These are phyloP conservation scores for Porphyrellus cyaneotinctus DNA, from an alignment of 768 basidiomycete species.

Conservation along the genomic window DNA sequence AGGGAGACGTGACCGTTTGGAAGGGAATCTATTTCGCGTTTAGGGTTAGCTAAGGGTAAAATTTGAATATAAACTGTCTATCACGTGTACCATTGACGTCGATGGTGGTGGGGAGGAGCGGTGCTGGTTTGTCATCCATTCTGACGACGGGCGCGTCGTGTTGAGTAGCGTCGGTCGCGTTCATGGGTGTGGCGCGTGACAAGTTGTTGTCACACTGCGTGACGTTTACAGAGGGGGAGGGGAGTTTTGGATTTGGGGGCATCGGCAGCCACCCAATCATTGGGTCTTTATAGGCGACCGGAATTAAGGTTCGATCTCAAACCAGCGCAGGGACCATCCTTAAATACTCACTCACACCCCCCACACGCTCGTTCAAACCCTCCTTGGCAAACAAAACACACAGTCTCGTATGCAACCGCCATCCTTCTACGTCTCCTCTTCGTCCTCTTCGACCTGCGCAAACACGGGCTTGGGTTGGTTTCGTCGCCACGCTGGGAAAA, in stretches of 20 bases:
- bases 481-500: conserved; percentile 74
- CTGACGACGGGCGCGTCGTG: conserved; percentile 29
- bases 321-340: conserved; percentile 70
- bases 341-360: conserved; percentile 36
- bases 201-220: conserved; percentile 57
- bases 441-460: conserved; percentile 51
- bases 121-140: conserved; percentile 28
- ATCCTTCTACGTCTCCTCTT: conserved; percentile 52
- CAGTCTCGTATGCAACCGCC: conserved; percentile 14
- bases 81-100: conserved; percentile 40
- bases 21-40: conserved; percentile 34
- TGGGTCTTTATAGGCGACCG: conserved; percentile 77
- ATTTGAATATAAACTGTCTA: conserved; percentile 29
- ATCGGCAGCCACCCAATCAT: conserved; percentile 59
- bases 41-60: conserved; percentile 36
- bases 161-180: conserved; percentile 39
- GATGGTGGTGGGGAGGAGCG: conserved; percentile 16
- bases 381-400: conserved; percentile 8
- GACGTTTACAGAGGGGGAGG: conserved; percentile 47
- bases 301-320: conserved; percentile 81
- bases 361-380: conserved; percentile 19
- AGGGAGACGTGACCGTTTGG: conserved; percentile 62
- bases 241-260: conserved; percentile 59
- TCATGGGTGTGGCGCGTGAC: conserved; percentile 75
- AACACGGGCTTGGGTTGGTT: conserved; percentile 90